Evolutionary conservation across 176 grass and related monocot species (phyloP).

Genomic region (Bonia amplexicaulis): DNA sequence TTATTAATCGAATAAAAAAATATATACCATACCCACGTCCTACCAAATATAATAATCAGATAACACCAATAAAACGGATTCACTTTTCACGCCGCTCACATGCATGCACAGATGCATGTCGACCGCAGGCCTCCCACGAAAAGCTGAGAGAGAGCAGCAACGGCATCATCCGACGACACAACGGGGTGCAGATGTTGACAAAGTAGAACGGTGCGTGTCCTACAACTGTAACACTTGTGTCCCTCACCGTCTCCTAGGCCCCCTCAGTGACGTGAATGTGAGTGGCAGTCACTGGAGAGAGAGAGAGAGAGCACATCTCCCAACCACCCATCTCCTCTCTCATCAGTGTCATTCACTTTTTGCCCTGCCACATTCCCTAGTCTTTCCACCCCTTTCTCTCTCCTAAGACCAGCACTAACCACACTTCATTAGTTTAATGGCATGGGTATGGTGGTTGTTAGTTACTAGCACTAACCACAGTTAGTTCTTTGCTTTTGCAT

Average conservation of each 20-base stretch:
- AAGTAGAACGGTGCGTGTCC: not conserved
- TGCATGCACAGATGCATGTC: not conserved
- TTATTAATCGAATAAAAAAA: too few relatives aligned
- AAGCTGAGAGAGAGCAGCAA: not conserved
- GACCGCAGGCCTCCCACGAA: not conserved
- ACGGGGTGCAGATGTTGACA: not conserved
- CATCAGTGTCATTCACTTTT: not conserved
- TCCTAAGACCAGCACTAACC: not conserved
- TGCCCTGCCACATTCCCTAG: not conserved
- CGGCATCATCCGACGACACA: not conserved
- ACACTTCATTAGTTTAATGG: not conserved
- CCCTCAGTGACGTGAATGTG: constrained; percentile 40
- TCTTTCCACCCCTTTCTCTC: not conserved
- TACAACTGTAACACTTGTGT: not conserved
- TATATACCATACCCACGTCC: rapidly evolving
- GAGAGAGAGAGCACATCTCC: constrained; percentile 15
- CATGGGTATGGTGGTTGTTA: not conserved
- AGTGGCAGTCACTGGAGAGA: not conserved
- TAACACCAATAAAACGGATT: too few relatives aligned
- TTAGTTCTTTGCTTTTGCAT: constrained; percentile 7
- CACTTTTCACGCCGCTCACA: not conserved
- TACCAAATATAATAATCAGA: too few relatives aligned
- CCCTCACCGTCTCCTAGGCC: not conserved
- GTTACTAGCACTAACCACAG: not conserved
- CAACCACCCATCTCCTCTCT: constrained; percentile 22